Percentiles rank a stretch among this genome's conserved stretches.
phyloP scores from a whole-genome alignment of 2,329 filamentous ascomycete genomes.

The Berkeleyomyces basicola region DNA sequence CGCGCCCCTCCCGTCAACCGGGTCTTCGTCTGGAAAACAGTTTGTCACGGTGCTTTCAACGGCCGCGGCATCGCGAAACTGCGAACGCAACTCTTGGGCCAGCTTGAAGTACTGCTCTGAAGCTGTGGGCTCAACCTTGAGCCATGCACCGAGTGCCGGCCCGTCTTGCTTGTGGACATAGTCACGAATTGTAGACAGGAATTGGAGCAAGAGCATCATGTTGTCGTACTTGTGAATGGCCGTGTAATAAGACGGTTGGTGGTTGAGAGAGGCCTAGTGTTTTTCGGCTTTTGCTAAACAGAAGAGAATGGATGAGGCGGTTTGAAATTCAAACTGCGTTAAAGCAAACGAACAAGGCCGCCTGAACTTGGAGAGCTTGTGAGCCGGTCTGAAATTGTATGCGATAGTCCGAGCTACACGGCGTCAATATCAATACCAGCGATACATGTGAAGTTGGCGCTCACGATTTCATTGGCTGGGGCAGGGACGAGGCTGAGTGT shows the following conservation, averaged over 20 bases:
- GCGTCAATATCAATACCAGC: background rate
- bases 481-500: slow-evolving; percentile 1
- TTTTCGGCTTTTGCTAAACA: background rate
- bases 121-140: slow-evolving; percentile 59
- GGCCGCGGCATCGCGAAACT: slow-evolving; percentile 33
- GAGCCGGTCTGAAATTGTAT: background rate
- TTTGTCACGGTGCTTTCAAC: slow-evolving; percentile 48
- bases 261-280: background rate
- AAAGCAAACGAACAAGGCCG: no score
- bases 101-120: slow-evolving; percentile 51
- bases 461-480: slow-evolving; percentile 4
- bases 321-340: no score
- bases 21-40: slow-evolving; percentile 45
- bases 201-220: slow-evolving; percentile 51
- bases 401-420: background rate
- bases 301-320: background rate
- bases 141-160: slow-evolving; percentile 46
- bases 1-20: slow-evolving; percentile 39
- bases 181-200: slow-evolving; percentile 44
- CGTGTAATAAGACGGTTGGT: background rate
- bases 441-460: background rate
- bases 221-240: slow-evolving; percentile 9
- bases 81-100: slow-evolving; percentile 45
- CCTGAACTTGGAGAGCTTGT: background rate
- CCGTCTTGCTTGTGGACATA: slow-evolving; percentile 48